Percentiles rank a stretch among this genome's conserved stretches.
These are phyloP conservation scores for Pseudozyma sp. DNA, from an alignment of 1,284 basidiomycete genomes.

Conservation along the genomic window DNA sequence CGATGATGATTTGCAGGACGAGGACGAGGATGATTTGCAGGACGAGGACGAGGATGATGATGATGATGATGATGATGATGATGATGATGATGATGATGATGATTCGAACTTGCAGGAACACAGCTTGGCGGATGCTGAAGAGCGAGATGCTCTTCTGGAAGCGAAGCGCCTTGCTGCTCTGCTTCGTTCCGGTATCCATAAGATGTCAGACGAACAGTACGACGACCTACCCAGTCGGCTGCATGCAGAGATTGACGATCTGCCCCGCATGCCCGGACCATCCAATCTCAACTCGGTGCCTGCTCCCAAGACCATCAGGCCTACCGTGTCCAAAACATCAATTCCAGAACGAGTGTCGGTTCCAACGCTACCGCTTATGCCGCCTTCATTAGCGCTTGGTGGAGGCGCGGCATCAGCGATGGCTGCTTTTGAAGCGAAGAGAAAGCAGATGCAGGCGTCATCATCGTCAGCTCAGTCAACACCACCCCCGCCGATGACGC, in stretches of 20 bases:
- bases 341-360: not conserved
- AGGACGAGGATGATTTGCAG: no score
- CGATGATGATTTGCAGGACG: no score
- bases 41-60: no score
- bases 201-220: conserved; percentile 1
- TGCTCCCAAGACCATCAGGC: not conserved
- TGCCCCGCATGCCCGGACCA: conserved; percentile 21
- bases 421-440: conserved; percentile 38
- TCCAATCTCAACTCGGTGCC: not conserved
- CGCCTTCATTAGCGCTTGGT: not conserved
- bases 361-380: conserved; percentile 19
- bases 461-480: not conserved
- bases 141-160: conserved; percentile 17
- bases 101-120: not conserved
- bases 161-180: conserved; percentile 20
- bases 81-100: conserved; percentile 3
- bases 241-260: not conserved
- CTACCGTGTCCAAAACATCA: conserved; percentile 1
- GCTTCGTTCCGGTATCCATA: conserved; percentile 21
- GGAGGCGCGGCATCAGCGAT: conserved; percentile 25
- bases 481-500: not conserved
- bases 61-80: not conserved
- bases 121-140: conserved; percentile 15
- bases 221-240: not conserved
- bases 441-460: conserved; percentile 12